A percentile compares a stretch with the other conserved stretches of the same genome.
phyloP scores from a whole-genome alignment of 2,329 filamentous ascomycete species.

The Aspergillus hiratsukae region DNA sequence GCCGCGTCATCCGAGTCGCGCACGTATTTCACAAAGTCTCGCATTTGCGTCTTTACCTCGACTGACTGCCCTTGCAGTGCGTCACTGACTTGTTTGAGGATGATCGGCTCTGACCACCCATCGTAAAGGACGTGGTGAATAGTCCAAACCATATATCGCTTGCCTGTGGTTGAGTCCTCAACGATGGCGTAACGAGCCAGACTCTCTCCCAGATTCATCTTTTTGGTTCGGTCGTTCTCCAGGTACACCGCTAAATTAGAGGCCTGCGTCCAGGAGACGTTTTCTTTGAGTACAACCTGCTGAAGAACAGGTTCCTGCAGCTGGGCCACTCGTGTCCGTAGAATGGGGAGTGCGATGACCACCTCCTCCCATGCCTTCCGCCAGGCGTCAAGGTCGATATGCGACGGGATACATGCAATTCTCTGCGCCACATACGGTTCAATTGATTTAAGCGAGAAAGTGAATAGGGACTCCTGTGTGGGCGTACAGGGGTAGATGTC shows the following conservation, averaged over 20 bases:
- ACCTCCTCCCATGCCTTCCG: slow-evolving; percentile 43
- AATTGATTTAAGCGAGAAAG: slow-evolving; percentile 41
- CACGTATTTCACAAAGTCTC: slow-evolving; percentile 48
- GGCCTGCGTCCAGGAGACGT: slow-evolving; percentile 27
- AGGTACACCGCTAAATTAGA: slow-evolving; percentile 24
- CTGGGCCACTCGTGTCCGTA: slow-evolving; percentile 44
- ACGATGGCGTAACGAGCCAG: slow-evolving; percentile 36
- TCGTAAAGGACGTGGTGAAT: slow-evolving; percentile 52
- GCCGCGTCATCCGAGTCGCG: slow-evolving; percentile 37
- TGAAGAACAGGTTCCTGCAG: slow-evolving; percentile 30
- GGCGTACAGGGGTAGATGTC: slow-evolving; percentile 42
- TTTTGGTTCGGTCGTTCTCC: slow-evolving; percentile 19
- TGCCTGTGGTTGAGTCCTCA: slow-evolving; percentile 16
- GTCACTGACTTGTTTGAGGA: slow-evolving; percentile 31
- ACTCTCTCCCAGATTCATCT: slow-evolving; percentile 32
- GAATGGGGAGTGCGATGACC: slow-evolving; percentile 38
- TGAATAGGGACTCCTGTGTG: slow-evolving; percentile 42
- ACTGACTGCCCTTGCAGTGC: slow-evolving; percentile 18
- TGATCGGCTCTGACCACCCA: slow-evolving; percentile 41
- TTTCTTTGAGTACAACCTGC: slow-evolving; percentile 34
- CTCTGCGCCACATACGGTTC: slow-evolving; percentile 45
- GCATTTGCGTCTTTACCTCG: slow-evolving; percentile 32
- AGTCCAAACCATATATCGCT: slow-evolving; percentile 45
- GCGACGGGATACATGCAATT: slow-evolving; percentile 32
- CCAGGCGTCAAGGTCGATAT: slow-evolving; percentile 36